Percentiles rank a stretch among this genome's conserved stretches.
phyloP scores from a whole-genome alignment of 805 yeast genomes.

The Yamadazyma scolyti region DNA sequence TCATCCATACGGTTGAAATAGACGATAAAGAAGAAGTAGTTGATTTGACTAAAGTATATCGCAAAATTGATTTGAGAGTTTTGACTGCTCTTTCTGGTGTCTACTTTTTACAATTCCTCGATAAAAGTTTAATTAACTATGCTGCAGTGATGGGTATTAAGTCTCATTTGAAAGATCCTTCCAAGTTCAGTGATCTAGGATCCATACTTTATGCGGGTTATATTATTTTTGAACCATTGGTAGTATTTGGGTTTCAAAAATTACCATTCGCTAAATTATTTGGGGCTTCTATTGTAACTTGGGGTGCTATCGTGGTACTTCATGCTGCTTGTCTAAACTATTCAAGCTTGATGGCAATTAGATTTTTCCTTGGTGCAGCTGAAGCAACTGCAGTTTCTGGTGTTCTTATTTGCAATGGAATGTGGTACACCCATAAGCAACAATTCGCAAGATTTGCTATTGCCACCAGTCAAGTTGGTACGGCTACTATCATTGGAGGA shows the following conservation, averaged over 20 bases:
- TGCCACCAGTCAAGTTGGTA: constrained; percentile 58
- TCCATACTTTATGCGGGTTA: constrained; percentile 54
- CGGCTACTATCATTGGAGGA: constrained; percentile 49
- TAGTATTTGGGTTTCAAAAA: constrained; percentile 38
- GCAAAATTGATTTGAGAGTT: constrained; percentile 46
- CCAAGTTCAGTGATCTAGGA: constrained; percentile 49
- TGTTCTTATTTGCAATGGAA: constrained; percentile 53
- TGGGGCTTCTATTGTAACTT: constrained; percentile 42
- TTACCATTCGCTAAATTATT: constrained; percentile 53
- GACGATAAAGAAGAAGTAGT: constrained; percentile 2
- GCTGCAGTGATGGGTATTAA: constrained; percentile 66
- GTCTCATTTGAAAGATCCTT: constrained; percentile 38
- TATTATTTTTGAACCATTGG: constrained; percentile 52
- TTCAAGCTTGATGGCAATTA: constrained; percentile 52
- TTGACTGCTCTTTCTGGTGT: constrained; percentile 49
- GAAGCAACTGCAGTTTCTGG: constrained; percentile 58
- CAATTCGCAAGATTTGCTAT: constrained; percentile 51
- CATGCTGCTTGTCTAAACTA: constrained; percentile 52
- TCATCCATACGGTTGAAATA: constrained; percentile 9
- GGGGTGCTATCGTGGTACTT: constrained; percentile 52
- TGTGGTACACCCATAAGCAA: constrained; percentile 57
- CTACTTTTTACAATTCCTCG: constrained; percentile 56
- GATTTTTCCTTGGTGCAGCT: constrained; percentile 51
- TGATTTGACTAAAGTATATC: constrained; percentile 8
- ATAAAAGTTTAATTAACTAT: constrained; percentile 55